Evolutionary conservation across 2,329 filamentous ascomycete species (phyloP), one percentile per base, ranked within the genome.

Genomic region (Alternaria brassicicola): DNA sequence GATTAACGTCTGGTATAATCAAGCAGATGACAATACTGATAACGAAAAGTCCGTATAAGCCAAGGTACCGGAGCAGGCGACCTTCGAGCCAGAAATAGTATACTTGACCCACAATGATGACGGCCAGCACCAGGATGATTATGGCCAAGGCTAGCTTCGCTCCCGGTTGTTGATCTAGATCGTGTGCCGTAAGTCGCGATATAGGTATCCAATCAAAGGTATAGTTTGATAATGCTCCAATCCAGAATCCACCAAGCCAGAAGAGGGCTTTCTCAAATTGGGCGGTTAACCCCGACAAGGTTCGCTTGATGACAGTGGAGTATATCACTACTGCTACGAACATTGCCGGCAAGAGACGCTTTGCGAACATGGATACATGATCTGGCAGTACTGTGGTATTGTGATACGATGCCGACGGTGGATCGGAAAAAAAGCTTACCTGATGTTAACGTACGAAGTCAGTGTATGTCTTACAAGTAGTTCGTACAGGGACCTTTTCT

Each of bases 181-280:
- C 95, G 73, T 95, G 92, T 0, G 88, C 87, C 9, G 90, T 97
- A 15, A 99, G 84, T 4, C 95, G 88, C 74, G 92, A 88, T 65
- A 99, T 95, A 0, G 95, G 95, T 59, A 98, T 97, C 80, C 91
- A 90, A 63, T 92, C 90, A 69, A 98, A 91, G 0, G 95, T 97
- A 77, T 97, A 95, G 76, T 98, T 98, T 66, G 93, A 93, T 62
- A 98, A 79, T 1, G 92, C 89, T 15, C 93, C 94, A 42, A 97
- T 87, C 89, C 95, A 98, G 73, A 90, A 92, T 12, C 88, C 89
- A 0, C 93, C 93, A 2, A 98, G 83, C 89, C 93, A 98, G 28
- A 98, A 82, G 1, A 97, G 76, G 0, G 92, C 90, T 81, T 96
- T 97, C 72, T 97, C 93, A 42, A 96, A 67, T 70, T 96, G 93